Percentiles rank a stretch among this genome's conserved stretches.
Conservation (phyloP, 495 filamentous ascomycete species). For the Penicillium lividum region DNA sequence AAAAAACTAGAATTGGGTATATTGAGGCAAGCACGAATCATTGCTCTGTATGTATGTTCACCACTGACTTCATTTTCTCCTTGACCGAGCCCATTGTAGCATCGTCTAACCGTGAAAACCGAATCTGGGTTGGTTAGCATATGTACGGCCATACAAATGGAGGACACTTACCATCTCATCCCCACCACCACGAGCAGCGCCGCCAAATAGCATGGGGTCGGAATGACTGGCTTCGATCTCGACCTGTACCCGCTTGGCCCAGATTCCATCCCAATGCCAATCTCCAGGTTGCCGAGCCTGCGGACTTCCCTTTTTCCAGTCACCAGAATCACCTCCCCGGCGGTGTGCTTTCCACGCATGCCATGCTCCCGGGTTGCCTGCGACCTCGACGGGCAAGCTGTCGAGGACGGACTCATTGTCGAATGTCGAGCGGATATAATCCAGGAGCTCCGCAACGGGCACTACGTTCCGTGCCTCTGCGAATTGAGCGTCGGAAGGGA, state of each 20-base stretch:
- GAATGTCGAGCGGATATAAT: constrained; percentile 81
- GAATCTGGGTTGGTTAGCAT: constrained; percentile 52
- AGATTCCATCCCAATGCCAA: constrained; percentile 97
- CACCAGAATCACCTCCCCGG: constrained; percentile 23
- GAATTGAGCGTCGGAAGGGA: constrained; percentile 21
- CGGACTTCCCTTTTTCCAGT: constrained; percentile 34
- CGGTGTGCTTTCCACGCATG: constrained; percentile 82
- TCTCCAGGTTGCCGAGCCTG: constrained; percentile 66
- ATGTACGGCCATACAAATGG: constrained; percentile 12
- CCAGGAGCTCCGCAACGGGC: constrained; percentile 53
- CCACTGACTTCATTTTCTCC: constrained; percentile 57
- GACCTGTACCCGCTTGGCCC: constrained; percentile 78
- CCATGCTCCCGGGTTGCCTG: constrained; percentile 87
- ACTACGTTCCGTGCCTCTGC: constrained; percentile 28
- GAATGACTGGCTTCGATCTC: constrained; percentile 74
- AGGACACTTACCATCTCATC: constrained; percentile 65
- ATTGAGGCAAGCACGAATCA: constrained; percentile 23
- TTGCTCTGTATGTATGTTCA: constrained; percentile 38
- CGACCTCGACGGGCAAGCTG: constrained; percentile 72
- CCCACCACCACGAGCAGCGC: constrained; percentile 49
- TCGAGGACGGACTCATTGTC: constrained; percentile 76
- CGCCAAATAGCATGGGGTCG: constrained; percentile 74
- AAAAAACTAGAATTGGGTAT: constrained; percentile 24
- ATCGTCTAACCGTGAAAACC: constrained; percentile 66
- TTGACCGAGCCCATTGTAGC: constrained; percentile 59